A percentile compares a stretch with the other conserved stretches of the same genome.
These are phyloP conservation scores for Begonia peltatifolia DNA, from an alignment of 306 rosid genomes.

Conservation along the genomic window DNA sequence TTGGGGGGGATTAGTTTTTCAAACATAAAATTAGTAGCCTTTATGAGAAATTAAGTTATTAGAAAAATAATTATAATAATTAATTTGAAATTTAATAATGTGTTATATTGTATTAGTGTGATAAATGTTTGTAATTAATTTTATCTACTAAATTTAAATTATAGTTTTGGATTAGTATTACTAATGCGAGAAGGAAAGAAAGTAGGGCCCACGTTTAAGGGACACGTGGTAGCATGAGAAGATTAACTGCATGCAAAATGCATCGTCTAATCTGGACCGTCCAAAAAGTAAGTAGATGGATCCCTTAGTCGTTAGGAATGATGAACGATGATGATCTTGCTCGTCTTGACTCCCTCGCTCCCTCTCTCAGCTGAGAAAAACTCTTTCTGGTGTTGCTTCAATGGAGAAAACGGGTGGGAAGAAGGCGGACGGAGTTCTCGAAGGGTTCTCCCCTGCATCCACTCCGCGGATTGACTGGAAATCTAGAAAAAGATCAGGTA, in stretches of 20 bases:
- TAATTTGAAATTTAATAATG: no score
- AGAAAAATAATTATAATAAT: no score
- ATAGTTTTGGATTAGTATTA: no score
- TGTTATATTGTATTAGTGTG: no score
- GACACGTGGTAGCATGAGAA: slow-evolving; percentile 26
- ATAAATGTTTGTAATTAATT: no score
- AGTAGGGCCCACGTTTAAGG: slow-evolving; percentile 8
- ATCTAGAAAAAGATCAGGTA: slow-evolving; percentile 85
- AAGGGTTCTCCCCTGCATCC: slow-evolving; percentile 55
- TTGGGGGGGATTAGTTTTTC: no score
- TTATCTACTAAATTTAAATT: no score
- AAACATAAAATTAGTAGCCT: no score
- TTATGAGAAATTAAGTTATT: no score
- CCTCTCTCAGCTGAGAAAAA: not conserved
- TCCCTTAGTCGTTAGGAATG: slow-evolving; percentile 12
- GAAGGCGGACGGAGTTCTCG: slow-evolving; percentile 41
- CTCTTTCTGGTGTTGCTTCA: no score
- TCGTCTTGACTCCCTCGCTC: no score
- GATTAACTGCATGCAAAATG: slow-evolving; percentile 8
- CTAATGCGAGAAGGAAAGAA: no score
- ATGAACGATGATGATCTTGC: slow-evolving; percentile 1
- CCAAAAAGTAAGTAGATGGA: slow-evolving; percentile 16
- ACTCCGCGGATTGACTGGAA: slow-evolving; percentile 68
- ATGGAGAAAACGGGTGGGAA: slow-evolving; percentile 32
- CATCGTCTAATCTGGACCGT: slow-evolving; percentile 40